Conservation (phyloP, 768 basidiomycete species). For the Leccinum longicurvipes region DNA sequence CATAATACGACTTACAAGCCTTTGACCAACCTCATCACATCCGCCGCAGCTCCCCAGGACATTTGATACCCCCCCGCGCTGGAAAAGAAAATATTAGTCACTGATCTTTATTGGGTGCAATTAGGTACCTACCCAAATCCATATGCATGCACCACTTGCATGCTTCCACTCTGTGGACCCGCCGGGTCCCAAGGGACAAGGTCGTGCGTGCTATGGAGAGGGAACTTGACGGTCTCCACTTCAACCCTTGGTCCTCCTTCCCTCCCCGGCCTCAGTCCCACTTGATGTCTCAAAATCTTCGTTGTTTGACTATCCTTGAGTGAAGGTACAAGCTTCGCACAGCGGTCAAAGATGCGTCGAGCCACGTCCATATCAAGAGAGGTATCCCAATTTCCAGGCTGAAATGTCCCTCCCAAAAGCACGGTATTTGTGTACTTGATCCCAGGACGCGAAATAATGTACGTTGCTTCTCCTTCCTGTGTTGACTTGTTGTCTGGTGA, state of each 20-base stretch:
- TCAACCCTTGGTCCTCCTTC: slow-evolving; percentile 58
- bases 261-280: slow-evolving; percentile 56
- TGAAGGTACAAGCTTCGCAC: slow-evolving; percentile 37
- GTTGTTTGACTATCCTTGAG: slow-evolving; percentile 33
- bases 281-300: slow-evolving; percentile 50
- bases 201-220: slow-evolving; percentile 22
- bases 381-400: slow-evolving; percentile 47
- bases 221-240: slow-evolving; percentile 38
- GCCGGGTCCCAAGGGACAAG: slow-evolving; percentile 17
- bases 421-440: slow-evolving; percentile 38
- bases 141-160: slow-evolving; percentile 54
- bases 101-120: not conserved
- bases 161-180: slow-evolving; percentile 19
- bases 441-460: slow-evolving; percentile 63
- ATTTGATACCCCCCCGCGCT: slow-evolving; percentile 38
- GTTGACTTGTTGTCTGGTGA: slow-evolving; percentile 12
- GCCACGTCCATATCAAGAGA: slow-evolving; percentile 43
- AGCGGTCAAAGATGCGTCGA: slow-evolving; percentile 44
- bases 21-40: slow-evolving; percentile 33
- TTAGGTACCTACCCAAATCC: slow-evolving; percentile 47
- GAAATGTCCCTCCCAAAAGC: slow-evolving; percentile 58
- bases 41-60: slow-evolving; percentile 44
- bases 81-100: slow-evolving; percentile 12
- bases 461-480: slow-evolving; percentile 36
- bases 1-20: not conserved